Evolutionary conservation across 805 yeast species (phyloP).

Genomic region (Grigorovia humatica): DNA sequence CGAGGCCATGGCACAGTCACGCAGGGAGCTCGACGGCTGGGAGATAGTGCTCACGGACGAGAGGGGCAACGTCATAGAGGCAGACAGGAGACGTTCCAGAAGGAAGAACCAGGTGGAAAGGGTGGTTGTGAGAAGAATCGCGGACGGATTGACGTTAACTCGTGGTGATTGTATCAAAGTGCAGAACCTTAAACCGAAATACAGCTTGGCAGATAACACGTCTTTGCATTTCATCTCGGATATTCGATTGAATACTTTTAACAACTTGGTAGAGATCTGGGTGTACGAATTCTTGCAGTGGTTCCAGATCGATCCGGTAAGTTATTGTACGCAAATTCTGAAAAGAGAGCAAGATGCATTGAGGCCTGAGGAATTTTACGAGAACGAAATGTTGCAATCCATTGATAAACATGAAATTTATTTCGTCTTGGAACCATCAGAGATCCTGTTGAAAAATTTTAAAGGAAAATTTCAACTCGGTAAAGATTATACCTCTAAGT

Average conservation of each 20-base stretch:
- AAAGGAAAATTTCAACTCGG: slow-evolving; percentile 35
- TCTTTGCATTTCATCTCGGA: slow-evolving; percentile 33
- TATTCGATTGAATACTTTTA: slow-evolving; percentile 36
- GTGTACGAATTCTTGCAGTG: slow-evolving; percentile 36
- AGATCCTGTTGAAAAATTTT: slow-evolving; percentile 33
- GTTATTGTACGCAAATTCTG: slow-evolving; percentile 16
- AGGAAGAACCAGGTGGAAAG: slow-evolving; percentile 6
- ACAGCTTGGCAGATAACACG: not conserved
- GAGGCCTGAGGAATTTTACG: slow-evolving; percentile 6
- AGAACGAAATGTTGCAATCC: slow-evolving; percentile 10
- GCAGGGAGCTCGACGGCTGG: slow-evolving; percentile 17
- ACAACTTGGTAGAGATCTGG: slow-evolving; percentile 36
- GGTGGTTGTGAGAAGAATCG: slow-evolving; percentile 28
- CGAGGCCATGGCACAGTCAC: slow-evolving; percentile 14
- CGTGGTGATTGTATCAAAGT: slow-evolving; percentile 43
- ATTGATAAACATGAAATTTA: slow-evolving; percentile 36
- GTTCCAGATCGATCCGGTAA: slow-evolving; percentile 27
- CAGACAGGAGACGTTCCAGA: slow-evolving; percentile 9
- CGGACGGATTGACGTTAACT: slow-evolving; percentile 36
- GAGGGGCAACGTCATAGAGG: slow-evolving; percentile 9
- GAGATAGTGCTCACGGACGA: slow-evolving; percentile 14
- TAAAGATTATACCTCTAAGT: slow-evolving; percentile 5
- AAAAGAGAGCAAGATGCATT: slow-evolving; percentile 10
- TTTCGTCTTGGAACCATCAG: slow-evolving; percentile 38
- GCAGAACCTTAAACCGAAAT: slow-evolving; percentile 12